Percentiles rank a stretch among this genome's conserved stretches.
phyloP scores from a whole-genome alignment of 306 rosid species.

The Trifolium pratense region DNA sequence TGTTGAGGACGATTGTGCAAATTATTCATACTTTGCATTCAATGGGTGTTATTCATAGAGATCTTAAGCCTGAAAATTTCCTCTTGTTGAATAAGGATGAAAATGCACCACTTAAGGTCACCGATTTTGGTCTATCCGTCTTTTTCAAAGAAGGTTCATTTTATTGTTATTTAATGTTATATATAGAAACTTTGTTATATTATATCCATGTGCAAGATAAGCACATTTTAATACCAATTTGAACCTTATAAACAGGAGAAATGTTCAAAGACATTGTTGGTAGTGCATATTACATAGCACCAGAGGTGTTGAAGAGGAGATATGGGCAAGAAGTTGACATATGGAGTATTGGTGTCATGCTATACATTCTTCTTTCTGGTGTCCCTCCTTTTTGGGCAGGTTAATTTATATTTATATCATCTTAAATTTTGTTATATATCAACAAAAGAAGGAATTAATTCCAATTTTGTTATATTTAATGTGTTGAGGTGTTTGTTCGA shows the following conservation, averaged over 20 bases:
- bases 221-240: conserved; percentile 5
- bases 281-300: conserved; percentile 95
- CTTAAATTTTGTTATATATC: background rate
- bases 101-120: conserved; percentile 54
- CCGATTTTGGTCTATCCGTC: conserved; percentile 55
- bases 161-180: background rate
- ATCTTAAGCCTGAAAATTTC: conserved; percentile 65
- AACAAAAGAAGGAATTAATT: background rate
- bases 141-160: conserved; percentile 53
- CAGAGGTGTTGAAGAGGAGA: conserved; percentile 86
- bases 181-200: background rate
- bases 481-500: too few relatives aligned
- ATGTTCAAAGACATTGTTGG: conserved; percentile 89
- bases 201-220: background rate
- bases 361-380: conserved; percentile 88
- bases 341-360: conserved; percentile 95
- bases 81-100: conserved; percentile 49
- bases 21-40: conserved; percentile 46
- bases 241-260: conserved; percentile 52
- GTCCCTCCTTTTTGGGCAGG: conserved; percentile 98
- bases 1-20: conserved; percentile 45
- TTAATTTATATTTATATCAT: conserved; percentile 24
- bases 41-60: conserved; percentile 57
- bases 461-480: background rate
- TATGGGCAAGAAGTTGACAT: conserved; percentile 95